Conservation (phyloP, 1,284 basidiomycete genomes). For the Hymenochaete sp. region DNA sequence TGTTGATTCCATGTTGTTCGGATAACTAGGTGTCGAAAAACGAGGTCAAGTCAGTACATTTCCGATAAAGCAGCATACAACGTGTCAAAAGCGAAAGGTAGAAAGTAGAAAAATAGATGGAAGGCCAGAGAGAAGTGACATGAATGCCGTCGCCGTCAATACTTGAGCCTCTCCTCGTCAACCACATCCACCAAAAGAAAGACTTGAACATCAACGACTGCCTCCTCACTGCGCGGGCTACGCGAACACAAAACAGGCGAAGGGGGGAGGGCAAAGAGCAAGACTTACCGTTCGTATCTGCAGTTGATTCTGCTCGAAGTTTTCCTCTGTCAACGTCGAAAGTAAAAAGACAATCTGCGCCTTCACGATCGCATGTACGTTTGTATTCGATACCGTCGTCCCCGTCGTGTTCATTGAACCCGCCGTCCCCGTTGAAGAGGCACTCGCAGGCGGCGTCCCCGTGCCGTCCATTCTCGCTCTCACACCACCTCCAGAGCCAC, state of each 20-base stretch:
- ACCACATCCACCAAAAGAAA: no score
- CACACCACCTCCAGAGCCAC: no score
- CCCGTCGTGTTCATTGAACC: no score
- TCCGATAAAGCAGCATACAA: neutral
- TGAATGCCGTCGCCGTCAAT: no score
- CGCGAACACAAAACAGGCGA: neutral
- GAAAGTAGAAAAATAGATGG: constrained; percentile 16
- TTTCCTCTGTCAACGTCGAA: constrained; percentile 89
- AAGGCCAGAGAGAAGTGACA: no score
- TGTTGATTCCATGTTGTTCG: constrained; percentile 90
- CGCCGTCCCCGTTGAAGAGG: no score
- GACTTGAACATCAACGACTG: no score
- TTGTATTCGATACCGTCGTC: constrained; percentile 45
- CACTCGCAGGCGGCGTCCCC: constrained; percentile 31
- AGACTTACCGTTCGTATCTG: constrained; percentile 83
- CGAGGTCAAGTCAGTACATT: neutral
- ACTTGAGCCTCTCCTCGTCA: no score
- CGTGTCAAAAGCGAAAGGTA: constrained; percentile 11
- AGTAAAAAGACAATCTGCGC: constrained; percentile 90
- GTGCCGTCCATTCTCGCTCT: constrained; percentile 24
- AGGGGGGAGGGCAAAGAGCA: neutral
- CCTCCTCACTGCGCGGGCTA: no score
- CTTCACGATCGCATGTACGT: constrained; percentile 70
- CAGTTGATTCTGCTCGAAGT: constrained; percentile 83
- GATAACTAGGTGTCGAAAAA: constrained; percentile 58